Evolutionary conservation across 257 asterid genomes (phyloP), one percentile per base, ranked within the genome.

Genomic region (Solanum appendiculatum): DNA sequence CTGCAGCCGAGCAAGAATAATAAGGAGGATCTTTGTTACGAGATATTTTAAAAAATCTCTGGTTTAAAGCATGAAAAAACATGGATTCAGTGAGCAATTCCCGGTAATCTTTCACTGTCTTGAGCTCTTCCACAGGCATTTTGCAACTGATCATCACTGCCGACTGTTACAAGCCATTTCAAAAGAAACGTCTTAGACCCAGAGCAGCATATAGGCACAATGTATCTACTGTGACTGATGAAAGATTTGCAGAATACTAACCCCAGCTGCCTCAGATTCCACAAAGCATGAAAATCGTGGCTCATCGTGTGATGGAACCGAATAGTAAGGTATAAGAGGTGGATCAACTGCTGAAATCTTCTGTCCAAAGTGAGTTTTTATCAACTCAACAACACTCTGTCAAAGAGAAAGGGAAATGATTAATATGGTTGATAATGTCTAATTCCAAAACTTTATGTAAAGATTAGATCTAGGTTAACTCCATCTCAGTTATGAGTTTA

Each of bases 61-160:
- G 99, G 92, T 96, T 95, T 87, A 96, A 87, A 90, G 99, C 99
- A 89, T 94, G 98, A 82, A 96, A 96, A 88, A 96, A 96, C 99
- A 96, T 96, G 88, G 98, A 94, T 89, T 96, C 99, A 48, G 96
- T 94, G 39, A 96, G 98, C 92, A 96, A 90, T 89, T 93, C 92
- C 90, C 92, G 86, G 92, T 95, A 96, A 86, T 95, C 99, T 91
- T 92, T 94, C 94, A 95, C 96, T 5, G 96, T 92, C 89, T 92
- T 94, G 81, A 95, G 93, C 92, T 93, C 97, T 89, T 87, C 92
- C 77, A 92, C 93, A 29, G 94, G 93, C 87, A 95, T 92, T 92
- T 96, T 95, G 96, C 98, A 96, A 88, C 98, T 96, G 88, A 96
- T 90, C 99, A 96, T 96, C 89, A 96, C 99, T 74, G 99, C 99